These are phyloP conservation scores for Erysimum pusillum DNA, from an alignment of 441 rosid genomes.

Conservation along the genomic window DNA sequence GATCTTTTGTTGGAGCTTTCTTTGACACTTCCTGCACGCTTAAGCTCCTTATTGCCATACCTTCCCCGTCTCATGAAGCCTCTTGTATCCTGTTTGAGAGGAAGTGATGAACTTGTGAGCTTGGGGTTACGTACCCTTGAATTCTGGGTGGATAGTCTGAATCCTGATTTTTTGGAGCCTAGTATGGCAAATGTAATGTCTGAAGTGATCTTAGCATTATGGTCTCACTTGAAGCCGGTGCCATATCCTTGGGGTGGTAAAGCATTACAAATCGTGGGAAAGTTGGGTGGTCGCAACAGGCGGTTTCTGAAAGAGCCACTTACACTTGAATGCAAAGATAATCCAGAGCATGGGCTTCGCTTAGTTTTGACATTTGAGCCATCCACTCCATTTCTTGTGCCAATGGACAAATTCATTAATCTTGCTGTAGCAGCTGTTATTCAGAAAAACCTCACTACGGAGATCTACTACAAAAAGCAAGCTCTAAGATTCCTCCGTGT, in stretches of 20 bases:
- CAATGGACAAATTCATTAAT: constrained; percentile 92
- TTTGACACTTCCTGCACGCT: constrained; percentile 95
- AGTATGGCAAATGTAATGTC: constrained; percentile 99
- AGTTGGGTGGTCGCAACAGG: constrained; percentile 97
- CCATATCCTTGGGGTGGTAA: constrained; percentile 97
- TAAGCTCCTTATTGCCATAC: constrained; percentile 93
- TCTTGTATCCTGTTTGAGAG: constrained; percentile 90
- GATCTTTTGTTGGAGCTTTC: constrained; percentile 94
- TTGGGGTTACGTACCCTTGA: constrained; percentile 95
- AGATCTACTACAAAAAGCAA: constrained; percentile 86
- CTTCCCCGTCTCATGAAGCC: constrained; percentile 97
- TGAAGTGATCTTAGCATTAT: constrained; percentile 93
- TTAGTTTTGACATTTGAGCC: constrained; percentile 97
- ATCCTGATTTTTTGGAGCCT: constrained; percentile 98
- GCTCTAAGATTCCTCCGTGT: constrained; percentile 89
- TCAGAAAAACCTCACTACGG: constrained; percentile 64
- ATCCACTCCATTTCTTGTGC: constrained; percentile 94
- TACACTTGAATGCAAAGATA: constrained; percentile 98
- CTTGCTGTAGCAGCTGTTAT: constrained; percentile 93
- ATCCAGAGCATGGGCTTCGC: constrained; percentile 99
- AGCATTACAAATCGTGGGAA: constrained; percentile 94
- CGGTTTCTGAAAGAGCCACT: constrained; percentile 97
- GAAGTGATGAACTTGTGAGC: constrained; percentile 91
- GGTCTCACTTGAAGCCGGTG: constrained; percentile 95
- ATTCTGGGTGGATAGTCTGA: constrained; percentile 99